phyloP scores from a whole-genome alignment of 2,329 filamentous ascomycete species.

The Fusarium xyrophilum region DNA sequence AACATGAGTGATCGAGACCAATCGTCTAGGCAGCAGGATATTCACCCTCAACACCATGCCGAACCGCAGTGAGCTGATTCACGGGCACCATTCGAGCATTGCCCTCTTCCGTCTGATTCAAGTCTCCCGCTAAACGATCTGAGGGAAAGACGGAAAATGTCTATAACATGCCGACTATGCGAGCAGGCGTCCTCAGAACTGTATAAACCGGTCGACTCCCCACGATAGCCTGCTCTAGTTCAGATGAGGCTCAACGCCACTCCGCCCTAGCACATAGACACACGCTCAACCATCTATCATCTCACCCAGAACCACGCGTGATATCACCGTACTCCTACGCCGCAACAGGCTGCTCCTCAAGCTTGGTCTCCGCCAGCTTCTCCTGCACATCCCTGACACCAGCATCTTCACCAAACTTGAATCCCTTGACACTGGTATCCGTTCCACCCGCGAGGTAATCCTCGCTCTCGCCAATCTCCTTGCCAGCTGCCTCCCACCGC shows the following conservation, averaged over 20 bases:
- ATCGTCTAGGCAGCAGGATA: background rate
- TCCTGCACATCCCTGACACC: conserved; percentile 38
- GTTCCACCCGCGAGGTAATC: conserved; percentile 76
- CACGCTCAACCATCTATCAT: background rate
- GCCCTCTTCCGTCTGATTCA: background rate
- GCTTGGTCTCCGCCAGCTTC: conserved; percentile 41
- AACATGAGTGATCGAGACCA: background rate
- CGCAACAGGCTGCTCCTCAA: conserved; percentile 39
- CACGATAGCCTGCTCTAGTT: background rate
- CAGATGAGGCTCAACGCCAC: background rate
- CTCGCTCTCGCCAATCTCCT: conserved; percentile 85
- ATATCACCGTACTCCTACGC: conserved; percentile 8
- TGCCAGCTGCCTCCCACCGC: conserved; percentile 82
- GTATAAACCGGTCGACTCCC: background rate
- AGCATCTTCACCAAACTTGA: conserved; percentile 39
- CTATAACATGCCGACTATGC: background rate
- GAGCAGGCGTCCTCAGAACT: background rate
- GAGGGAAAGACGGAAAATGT: background rate
- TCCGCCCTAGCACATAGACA: background rate
- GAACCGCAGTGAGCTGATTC: background rate
- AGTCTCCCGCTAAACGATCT: background rate
- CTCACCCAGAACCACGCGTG: background rate
- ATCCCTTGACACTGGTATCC: conserved; percentile 46
- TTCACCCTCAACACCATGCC: background rate
- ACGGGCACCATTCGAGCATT: background rate